Evolutionary conservation across 257 asterid species (phyloP).

Genomic region (Solanum pennellii): DNA sequence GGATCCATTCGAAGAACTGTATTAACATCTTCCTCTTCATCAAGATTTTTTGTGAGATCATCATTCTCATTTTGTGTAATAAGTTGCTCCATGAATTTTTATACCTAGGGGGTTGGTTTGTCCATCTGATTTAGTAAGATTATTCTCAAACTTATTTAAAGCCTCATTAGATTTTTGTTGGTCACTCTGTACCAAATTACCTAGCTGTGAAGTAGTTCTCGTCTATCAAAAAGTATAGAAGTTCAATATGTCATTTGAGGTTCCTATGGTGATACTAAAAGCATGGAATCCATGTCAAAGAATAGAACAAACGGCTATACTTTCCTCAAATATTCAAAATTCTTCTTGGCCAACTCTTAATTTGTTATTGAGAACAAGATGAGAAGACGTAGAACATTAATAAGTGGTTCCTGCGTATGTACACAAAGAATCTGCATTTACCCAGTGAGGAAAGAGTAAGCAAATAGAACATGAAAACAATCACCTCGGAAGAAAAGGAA

Average conservation of each 20-base stretch:
- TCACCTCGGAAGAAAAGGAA: neutral
- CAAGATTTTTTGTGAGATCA: too few relatives aligned
- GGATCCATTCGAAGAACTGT: too few relatives aligned
- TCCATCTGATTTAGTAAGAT: too few relatives aligned
- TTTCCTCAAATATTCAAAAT: constrained; percentile 84
- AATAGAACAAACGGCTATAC: neutral
- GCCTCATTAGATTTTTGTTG: too few relatives aligned
- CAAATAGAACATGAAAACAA: neutral
- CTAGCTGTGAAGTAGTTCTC: constrained; percentile 92
- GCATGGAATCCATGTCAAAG: neutral
- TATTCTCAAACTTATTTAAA: too few relatives aligned
- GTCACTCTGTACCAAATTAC: constrained; percentile 62
- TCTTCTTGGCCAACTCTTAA: constrained; percentile 73
- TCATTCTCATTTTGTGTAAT: too few relatives aligned
- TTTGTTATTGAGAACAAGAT: constrained; percentile 77
- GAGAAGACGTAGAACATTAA: constrained; percentile 66
- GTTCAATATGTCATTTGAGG: neutral
- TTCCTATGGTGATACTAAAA: neutral
- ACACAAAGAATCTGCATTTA: constrained; percentile 68
- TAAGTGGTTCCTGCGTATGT: constrained; percentile 84
- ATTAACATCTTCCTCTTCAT: too few relatives aligned
- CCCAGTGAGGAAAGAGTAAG: neutral
- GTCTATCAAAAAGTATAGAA: constrained; percentile 36
- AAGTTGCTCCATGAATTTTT: too few relatives aligned
- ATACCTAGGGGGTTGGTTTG: too few relatives aligned